Percentiles rank a stretch among this genome's conserved stretches.
Evolutionary conservation across 768 basidiomycete genomes (phyloP).

Genomic region (Boletus vermiculosoides): DNA sequence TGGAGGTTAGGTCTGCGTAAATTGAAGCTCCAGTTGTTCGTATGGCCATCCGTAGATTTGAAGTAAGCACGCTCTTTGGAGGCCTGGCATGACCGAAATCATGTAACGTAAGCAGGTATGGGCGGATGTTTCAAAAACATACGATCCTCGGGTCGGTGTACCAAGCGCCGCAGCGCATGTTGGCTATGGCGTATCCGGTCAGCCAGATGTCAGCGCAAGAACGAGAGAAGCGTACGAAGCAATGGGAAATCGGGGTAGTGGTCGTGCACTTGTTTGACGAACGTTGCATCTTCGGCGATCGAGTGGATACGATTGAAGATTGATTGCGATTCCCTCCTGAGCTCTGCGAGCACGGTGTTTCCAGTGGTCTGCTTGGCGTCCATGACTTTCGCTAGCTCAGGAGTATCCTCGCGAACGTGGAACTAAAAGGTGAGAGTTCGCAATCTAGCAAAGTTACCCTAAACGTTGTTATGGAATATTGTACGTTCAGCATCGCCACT

Average conservation of each 20-base stretch:
- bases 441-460: not conserved
- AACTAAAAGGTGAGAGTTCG: not conserved
- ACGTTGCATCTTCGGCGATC: constrained; percentile 71
- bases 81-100: constrained; percentile 6
- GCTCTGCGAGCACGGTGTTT: constrained; percentile 42
- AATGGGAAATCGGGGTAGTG: constrained; percentile 53
- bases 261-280: constrained; percentile 56
- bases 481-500: not conserved
- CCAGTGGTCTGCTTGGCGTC: constrained; percentile 4
- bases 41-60: constrained; percentile 91
- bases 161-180: constrained; percentile 93
- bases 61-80: constrained; percentile 59
- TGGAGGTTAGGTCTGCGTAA: constrained; percentile 83
- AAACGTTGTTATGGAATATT: too few relatives aligned
- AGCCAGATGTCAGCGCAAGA: not conserved
- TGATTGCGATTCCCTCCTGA: constrained; percentile 71
- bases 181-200: constrained; percentile 53
- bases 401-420: not conserved
- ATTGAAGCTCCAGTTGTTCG: constrained; percentile 81
- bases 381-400: not conserved
- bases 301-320: constrained; percentile 88
- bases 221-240: constrained; percentile 43
- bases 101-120: too few relatives aligned
- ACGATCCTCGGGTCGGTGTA: constrained; percentile 75
- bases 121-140: not conserved